Percentiles rank a stretch among this genome's conserved stretches.
Conservation (phyloP, 2,329 filamentous ascomycete genomes). For the Scedosporium dehoogii region DNA sequence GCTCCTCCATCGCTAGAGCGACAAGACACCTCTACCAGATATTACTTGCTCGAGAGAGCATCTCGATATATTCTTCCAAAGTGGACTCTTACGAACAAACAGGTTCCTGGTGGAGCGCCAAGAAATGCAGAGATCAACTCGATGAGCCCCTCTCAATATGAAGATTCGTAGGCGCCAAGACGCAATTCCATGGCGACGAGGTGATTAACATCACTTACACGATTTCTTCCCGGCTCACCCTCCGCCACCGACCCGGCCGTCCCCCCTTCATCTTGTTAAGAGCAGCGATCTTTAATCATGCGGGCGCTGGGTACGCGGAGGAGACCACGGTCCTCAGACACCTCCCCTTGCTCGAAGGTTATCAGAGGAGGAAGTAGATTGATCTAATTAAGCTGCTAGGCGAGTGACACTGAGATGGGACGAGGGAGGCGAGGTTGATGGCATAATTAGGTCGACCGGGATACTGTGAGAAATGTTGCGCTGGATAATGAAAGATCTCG, state of each 20-base stretch:
- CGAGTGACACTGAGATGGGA: not conserved
- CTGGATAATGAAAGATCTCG: not conserved
- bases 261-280: not conserved
- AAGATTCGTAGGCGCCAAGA: not conserved
- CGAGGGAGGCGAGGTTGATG: not conserved
- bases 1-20: not conserved
- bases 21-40: not conserved
- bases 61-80: slow-evolving; percentile 1
- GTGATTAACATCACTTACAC: not conserved
- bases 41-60: not conserved
- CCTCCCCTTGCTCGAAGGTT: not conserved
- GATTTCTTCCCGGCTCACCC: not conserved
- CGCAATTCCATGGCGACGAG: not conserved
- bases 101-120: not conserved
- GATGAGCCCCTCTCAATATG: not conserved
- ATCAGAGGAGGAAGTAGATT: not conserved
- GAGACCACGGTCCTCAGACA: not conserved
- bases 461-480: not conserved
- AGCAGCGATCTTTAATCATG: no score
- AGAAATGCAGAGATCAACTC: not conserved
- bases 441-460: not conserved
- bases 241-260: not conserved
- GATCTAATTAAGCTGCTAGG: not conserved
- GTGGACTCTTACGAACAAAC: not conserved
- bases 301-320: no score